These are phyloP conservation scores for Metschnikowia proteae DNA, from an alignment of 805 yeast genomes.

Conservation along the genomic window DNA sequence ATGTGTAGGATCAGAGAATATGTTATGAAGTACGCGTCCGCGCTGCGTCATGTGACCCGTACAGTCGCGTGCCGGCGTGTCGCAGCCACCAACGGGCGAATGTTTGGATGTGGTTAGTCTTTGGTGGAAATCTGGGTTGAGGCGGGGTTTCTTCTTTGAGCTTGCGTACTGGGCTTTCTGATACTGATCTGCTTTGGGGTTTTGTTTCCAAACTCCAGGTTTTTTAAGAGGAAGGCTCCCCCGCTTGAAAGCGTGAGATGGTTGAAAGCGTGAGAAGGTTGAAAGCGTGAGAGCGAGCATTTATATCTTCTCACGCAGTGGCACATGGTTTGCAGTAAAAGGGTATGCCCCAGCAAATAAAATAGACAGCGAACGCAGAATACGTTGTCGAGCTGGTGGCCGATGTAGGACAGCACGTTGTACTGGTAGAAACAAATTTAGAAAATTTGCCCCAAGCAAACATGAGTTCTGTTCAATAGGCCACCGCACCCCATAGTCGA, in stretches of 20 bases:
- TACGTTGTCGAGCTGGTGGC: no score
- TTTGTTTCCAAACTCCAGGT: no score
- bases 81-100: no score
- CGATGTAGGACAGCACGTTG: no score
- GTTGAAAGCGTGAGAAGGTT: neutral
- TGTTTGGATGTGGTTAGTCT: no score
- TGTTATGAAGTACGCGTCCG: slow-evolving; percentile 7
- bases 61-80: neutral
- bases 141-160: no score
- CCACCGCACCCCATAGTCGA: no score
- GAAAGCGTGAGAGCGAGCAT: neutral
- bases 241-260: neutral
- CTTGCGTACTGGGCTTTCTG: neutral
- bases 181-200: no score
- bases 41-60: slow-evolving; percentile 1
- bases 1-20: neutral
- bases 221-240: neutral
- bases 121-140: neutral
- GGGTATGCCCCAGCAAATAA: neutral
- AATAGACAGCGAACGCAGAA: neutral
- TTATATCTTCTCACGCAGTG: neutral
- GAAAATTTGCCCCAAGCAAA: no score
- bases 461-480: no score
- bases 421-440: no score
- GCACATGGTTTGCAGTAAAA: neutral